phyloP scores from a whole-genome alignment of 352 stramenopile species.

The Globisporangium polare region DNA sequence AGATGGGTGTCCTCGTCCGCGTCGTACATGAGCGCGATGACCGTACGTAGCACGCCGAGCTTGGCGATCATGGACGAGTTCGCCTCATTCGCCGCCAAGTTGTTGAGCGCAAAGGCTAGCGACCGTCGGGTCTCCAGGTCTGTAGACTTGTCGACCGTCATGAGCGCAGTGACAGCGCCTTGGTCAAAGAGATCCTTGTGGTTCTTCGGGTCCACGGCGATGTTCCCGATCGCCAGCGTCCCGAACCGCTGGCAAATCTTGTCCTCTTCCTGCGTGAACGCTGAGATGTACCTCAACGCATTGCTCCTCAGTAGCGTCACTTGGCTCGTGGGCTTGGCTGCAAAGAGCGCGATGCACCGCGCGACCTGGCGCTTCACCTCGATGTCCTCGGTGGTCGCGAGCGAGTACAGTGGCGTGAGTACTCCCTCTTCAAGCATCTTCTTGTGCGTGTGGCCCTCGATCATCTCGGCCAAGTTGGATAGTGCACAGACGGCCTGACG shows the following conservation, averaged over 20 bases:
- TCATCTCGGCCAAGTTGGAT: conserved; percentile 95
- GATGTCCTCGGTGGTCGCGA: conserved; percentile 67
- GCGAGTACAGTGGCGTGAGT: conserved; percentile 87
- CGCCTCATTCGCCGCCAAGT: conserved; percentile 88
- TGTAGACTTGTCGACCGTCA: conserved; percentile 78
- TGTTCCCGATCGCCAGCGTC: conserved; percentile 89
- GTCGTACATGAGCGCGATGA: conserved; percentile 86
- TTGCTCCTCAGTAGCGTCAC: conserved; percentile 81
- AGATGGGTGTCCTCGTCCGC: conserved; percentile 92
- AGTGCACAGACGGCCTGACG: conserved; percentile 91
- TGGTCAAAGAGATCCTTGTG: conserved; percentile 93
- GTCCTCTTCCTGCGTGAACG: conserved; percentile 82
- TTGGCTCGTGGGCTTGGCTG: conserved; percentile 91
- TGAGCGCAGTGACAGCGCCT: conserved; percentile 84
- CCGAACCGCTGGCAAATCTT: conserved; percentile 86
- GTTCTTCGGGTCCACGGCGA: conserved; percentile 85
- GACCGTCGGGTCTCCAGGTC: conserved; percentile 91
- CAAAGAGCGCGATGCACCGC: conserved; percentile 91
- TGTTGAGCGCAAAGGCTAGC: conserved; percentile 94
- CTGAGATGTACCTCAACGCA: conserved; percentile 84
- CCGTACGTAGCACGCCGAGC: conserved; percentile 77
- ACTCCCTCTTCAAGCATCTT: conserved; percentile 93
- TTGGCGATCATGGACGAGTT: conserved; percentile 88
- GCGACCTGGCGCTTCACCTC: conserved; percentile 92
- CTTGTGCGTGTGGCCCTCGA: conserved; percentile 93